phyloP scores from a whole-genome alignment of 306 rosid genomes.

The Neltuma alba region DNA sequence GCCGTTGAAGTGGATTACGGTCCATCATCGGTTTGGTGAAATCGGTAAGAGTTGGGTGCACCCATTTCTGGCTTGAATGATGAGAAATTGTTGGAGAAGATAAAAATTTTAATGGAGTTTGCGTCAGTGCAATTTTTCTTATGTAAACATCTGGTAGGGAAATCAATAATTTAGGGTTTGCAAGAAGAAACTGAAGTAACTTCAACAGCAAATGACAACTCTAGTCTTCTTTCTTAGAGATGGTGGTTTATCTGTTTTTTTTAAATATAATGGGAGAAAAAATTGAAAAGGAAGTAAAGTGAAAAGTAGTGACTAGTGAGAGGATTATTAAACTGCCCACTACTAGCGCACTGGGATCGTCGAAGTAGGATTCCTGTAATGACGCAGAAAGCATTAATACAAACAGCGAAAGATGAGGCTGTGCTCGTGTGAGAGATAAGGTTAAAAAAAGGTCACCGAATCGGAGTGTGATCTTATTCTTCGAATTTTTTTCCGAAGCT shows the following conservation, averaged over 20 bases:
- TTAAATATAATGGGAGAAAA: background rate
- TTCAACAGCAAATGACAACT: conserved; percentile 36
- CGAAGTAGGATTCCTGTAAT: background rate
- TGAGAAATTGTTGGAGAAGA: background rate
- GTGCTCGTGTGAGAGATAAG: background rate
- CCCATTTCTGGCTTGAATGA: conserved; percentile 46
- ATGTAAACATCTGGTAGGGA: background rate
- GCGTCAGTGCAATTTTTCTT: background rate
- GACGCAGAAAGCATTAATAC: conserved; percentile 21
- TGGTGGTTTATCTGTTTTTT: conserved; percentile 29
- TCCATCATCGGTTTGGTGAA: conserved; percentile 49
- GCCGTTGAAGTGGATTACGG: conserved; percentile 49
- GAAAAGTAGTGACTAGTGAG: background rate
- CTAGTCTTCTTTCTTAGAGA: background rate
- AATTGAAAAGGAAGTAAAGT: conserved; percentile 13
- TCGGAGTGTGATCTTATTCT: background rate
- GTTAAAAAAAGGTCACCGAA: background rate
- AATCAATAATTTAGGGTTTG: conserved; percentile 45
- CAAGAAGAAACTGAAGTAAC: conserved; percentile 24
- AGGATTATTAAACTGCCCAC: conserved; percentile 12
- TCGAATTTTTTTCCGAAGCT: background rate
- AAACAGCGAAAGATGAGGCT: conserved; percentile 1
- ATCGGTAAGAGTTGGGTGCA: conserved; percentile 35
- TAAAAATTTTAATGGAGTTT: background rate
- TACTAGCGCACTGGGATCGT: conserved; percentile 6